These are phyloP conservation scores for Barnettozyma californica DNA, from an alignment of 805 yeast species.

Conservation along the genomic window DNA sequence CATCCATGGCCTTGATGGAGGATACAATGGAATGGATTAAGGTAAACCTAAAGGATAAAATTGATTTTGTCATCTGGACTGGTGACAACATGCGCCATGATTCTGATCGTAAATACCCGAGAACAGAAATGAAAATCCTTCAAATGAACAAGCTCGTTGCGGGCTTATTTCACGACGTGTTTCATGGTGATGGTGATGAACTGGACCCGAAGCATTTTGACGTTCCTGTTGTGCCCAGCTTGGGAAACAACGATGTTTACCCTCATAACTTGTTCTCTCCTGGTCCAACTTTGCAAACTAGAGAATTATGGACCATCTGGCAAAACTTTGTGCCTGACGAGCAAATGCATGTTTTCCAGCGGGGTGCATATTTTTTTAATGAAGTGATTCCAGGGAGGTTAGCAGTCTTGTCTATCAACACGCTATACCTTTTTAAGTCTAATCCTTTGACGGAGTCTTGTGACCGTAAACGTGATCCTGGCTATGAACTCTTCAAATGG, in stretches of 20 bases:
- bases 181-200: slow-evolving; percentile 32
- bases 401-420: slow-evolving; percentile 75
- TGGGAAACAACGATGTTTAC: slow-evolving; percentile 85
- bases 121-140: slow-evolving; percentile 68
- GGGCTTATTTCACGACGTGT: slow-evolving; percentile 43
- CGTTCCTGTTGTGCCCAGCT: slow-evolving; percentile 56
- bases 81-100: slow-evolving; percentile 88
- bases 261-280: slow-evolving; percentile 83
- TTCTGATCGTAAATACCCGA: slow-evolving; percentile 66
- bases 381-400: slow-evolving; percentile 78
- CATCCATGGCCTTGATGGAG: slow-evolving; percentile 57
- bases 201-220: slow-evolving; percentile 40
- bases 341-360: slow-evolving; percentile 67
- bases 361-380: slow-evolving; percentile 68
- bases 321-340: slow-evolving; percentile 65
- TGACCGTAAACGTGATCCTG: slow-evolving; percentile 68
- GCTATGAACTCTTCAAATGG: slow-evolving; percentile 74
- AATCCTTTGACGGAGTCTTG: slow-evolving; percentile 84
- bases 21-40: slow-evolving; percentile 64
- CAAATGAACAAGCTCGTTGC: slow-evolving; percentile 61
- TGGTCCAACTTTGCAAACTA: slow-evolving; percentile 85
- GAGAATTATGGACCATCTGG: slow-evolving; percentile 76
- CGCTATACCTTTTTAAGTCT: slow-evolving; percentile 66
- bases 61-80: slow-evolving; percentile 86
- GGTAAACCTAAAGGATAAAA: slow-evolving; percentile 60